Conservation (phyloP, 352 stramenopile genomes). For the Aphanomyces cochlioides region DNA sequence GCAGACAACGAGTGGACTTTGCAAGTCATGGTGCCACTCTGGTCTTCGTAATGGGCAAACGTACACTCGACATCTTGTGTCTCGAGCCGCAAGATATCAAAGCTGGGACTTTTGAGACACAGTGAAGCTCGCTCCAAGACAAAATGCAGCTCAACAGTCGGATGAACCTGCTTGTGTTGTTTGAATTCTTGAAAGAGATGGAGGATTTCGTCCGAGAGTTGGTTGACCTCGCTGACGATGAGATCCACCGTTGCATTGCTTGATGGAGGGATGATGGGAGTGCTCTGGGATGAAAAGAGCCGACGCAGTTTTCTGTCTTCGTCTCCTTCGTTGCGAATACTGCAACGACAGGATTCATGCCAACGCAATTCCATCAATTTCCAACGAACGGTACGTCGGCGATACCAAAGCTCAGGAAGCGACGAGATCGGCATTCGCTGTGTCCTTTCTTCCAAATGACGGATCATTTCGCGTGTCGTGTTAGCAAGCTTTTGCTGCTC, state of each 20-base stretch:
- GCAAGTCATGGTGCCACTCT: constrained; percentile 58
- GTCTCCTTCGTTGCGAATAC: not conserved
- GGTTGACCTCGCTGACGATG: not conserved
- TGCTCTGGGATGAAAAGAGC: constrained; percentile 39
- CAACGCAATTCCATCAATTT: not conserved
- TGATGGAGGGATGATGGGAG: constrained; percentile 44
- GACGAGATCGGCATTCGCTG: not conserved
- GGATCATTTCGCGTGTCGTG: not conserved
- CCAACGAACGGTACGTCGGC: not conserved
- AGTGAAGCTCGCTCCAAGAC: constrained; percentile 52
- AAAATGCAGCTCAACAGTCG: constrained; percentile 67
- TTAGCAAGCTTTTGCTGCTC: not conserved
- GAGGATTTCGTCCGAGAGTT: not conserved
- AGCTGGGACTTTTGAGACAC: constrained; percentile 51
- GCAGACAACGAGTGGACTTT: constrained; percentile 57
- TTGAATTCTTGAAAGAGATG: not conserved
- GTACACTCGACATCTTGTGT: constrained; percentile 50
- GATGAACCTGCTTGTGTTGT: constrained; percentile 42
- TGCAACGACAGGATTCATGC: not conserved
- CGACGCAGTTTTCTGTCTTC: constrained; percentile 24
- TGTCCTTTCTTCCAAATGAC: not conserved
- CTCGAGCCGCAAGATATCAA: constrained; percentile 55
- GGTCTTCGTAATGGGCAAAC: constrained; percentile 67
- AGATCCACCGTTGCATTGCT: not conserved
- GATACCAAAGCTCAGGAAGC: not conserved